Evolutionary conservation across 176 grass and related monocot genomes (phyloP).

Genomic region (Triticum monococcum): DNA sequence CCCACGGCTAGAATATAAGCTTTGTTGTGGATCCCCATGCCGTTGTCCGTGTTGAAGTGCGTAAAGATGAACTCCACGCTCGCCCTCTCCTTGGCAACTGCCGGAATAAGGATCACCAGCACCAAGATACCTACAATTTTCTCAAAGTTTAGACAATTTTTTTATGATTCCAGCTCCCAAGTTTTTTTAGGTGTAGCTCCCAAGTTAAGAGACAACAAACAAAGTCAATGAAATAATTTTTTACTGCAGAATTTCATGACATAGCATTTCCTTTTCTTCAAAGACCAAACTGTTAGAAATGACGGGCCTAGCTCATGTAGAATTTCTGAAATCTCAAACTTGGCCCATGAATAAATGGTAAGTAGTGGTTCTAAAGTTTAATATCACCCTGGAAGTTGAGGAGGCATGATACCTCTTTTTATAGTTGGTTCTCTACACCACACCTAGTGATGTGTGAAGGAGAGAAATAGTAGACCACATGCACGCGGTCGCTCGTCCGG

Average conservation of each 20-base stretch:
- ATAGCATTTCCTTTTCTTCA: not conserved
- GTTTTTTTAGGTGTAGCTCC: not conserved
- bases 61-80: slow-evolving; percentile 51
- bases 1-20: slow-evolving; percentile 46
- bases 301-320: no score
- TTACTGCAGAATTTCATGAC: not conserved
- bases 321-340: no score
- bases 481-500: no score
- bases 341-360: no score
- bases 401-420: no score
- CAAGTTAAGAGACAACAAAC: not conserved
- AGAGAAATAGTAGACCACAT: no score
- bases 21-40: slow-evolving; percentile 39
- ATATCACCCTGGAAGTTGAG: no score
- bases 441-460: no score
- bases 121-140: slow-evolving; percentile 37
- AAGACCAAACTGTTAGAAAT: not conserved
- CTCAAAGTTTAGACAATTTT: not conserved
- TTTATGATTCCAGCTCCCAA: not conserved
- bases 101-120: slow-evolving; percentile 31
- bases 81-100: slow-evolving; percentile 41
- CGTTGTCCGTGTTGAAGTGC: slow-evolving; percentile 50
- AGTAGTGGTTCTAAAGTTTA: no score
- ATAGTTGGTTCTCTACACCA: no score
- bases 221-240: not conserved